phyloP scores from a whole-genome alignment of 2,329 filamentous ascomycete genomes.

The Colletotrichum acutatum region DNA sequence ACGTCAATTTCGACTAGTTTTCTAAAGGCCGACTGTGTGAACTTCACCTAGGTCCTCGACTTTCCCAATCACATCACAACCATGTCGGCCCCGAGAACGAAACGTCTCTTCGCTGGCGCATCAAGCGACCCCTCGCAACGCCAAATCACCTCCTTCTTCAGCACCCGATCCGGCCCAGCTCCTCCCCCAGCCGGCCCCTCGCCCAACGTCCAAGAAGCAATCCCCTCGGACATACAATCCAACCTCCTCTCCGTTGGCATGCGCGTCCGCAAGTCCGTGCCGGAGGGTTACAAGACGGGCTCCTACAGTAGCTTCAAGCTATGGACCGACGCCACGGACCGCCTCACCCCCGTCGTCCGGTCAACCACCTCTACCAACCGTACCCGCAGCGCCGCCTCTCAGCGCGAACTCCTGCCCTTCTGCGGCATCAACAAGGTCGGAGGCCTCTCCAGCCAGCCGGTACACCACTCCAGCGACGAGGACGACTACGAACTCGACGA shows the following conservation, averaged over 20 bases:
- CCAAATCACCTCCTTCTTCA: constrained; percentile 74
- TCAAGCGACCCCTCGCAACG: constrained; percentile 68
- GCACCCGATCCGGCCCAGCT: constrained; percentile 34
- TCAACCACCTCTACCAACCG: constrained; percentile 36
- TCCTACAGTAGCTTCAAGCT: constrained; percentile 61
- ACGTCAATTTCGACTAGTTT: background rate
- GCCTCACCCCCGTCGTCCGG: constrained; percentile 15
- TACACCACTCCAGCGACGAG: constrained; percentile 40
- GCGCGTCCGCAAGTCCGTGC: constrained; percentile 91
- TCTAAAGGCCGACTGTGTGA: background rate
- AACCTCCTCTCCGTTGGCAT: constrained; percentile 93
- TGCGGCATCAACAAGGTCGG: constrained; percentile 84
- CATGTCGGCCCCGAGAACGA: constrained; percentile 67
- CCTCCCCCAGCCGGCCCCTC: constrained; percentile 35
- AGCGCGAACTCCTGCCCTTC: constrained; percentile 79
- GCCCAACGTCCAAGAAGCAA: constrained; percentile 51
- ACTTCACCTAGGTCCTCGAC: constrained; percentile 5
- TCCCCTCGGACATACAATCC: constrained; percentile 77
- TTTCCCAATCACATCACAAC: constrained; percentile 24
- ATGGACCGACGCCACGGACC: constrained; percentile 52
- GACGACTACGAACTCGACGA: constrained; percentile 39
- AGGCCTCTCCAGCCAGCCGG: constrained; percentile 71
- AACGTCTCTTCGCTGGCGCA: constrained; percentile 71
- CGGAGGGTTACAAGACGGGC: constrained; percentile 92
- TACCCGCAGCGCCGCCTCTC: constrained; percentile 44